A percentile compares a stretch with the other conserved stretches of the same genome.
These are phyloP conservation scores for Sugiyamaella valdiviana DNA, from an alignment of 805 yeast genomes.

Conservation along the genomic window DNA sequence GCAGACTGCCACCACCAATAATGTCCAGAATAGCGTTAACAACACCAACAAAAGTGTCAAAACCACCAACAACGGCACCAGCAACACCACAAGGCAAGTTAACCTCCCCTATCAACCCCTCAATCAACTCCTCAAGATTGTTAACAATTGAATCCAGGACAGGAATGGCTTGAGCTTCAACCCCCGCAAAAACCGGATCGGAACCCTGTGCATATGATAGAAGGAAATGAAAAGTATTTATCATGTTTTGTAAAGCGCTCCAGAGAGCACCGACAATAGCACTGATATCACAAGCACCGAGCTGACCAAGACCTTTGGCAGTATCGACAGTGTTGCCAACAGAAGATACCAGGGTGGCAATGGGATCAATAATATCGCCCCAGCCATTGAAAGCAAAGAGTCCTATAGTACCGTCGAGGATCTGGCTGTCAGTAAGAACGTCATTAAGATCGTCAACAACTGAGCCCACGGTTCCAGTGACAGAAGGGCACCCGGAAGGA, in stretches of 20 bases:
- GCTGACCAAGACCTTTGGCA: neutral
- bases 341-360: neutral
- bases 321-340: neutral
- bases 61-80: neutral
- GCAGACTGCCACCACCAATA: neutral
- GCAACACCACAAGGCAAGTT: slow-evolving; percentile 3
- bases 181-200: neutral
- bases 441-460: neutral
- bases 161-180: too few relatives aligned
- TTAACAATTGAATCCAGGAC: neutral
- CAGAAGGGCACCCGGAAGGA: neutral
- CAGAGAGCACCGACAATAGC: neutral
- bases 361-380: neutral
- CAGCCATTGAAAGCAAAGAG: neutral
- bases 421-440: neutral
- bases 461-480: neutral
- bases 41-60: neutral
- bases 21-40: neutral
- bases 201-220: too few relatives aligned
- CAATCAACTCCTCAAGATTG: neutral
- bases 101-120: neutral
- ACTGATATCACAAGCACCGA: slow-evolving; percentile 3
- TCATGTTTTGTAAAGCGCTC: neutral
- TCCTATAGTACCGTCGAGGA: neutral
- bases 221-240: neutral